Evolutionary conservation across 257 asterid genomes (phyloP).

Genomic region (Nicotiana noctiflora): DNA sequence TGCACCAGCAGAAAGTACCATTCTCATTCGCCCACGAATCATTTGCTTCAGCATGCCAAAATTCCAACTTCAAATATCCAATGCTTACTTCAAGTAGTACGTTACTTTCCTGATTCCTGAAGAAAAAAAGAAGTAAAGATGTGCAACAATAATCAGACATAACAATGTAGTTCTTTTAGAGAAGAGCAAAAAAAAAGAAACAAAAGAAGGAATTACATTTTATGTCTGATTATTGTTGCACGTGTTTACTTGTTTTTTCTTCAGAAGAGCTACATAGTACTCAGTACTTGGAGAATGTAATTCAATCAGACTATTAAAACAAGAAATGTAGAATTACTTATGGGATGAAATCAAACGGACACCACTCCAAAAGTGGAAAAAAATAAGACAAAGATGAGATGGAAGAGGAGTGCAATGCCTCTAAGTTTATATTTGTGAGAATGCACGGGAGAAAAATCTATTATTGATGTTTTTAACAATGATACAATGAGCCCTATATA

Average conservation of each 20-base stretch:
- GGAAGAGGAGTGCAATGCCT: neutral
- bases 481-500: no score
- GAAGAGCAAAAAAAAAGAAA: no score
- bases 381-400: neutral
- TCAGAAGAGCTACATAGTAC: no score
- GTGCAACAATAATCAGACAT: neutral
- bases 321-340: no score
- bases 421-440: neutral
- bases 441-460: no score
- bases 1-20: conserved; percentile 10
- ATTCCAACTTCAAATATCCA: neutral
- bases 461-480: no score
- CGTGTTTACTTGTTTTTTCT: no score
- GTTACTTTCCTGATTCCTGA: neutral
- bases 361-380: neutral
- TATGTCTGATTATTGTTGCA: no score
- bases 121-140: neutral
- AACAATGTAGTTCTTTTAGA: no score
- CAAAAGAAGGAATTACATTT: no score
- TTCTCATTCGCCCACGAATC: conserved; percentile 4
- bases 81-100: neutral
- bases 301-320: neutral
- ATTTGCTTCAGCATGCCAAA: neutral
- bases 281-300: neutral
- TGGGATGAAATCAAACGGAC: neutral